Evolutionary conservation across 371 early-diverging fungal genomes (phyloP).

Genomic region (Saksenaea oblongispora): DNA sequence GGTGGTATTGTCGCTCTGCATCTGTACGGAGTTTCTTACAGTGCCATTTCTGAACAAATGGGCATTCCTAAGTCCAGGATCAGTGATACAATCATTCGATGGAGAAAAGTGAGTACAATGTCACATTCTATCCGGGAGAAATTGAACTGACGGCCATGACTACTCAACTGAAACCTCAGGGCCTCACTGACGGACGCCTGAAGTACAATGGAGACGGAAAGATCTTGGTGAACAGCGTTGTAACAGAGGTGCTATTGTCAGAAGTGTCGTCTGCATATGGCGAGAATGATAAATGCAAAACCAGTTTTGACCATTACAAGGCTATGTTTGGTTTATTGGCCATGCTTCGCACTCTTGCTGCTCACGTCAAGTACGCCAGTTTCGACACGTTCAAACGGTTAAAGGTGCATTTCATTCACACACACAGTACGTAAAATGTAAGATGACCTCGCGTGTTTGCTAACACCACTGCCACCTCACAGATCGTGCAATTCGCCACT

Average conservation of each 20-base stretch:
- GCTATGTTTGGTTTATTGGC: conserved; percentile 33
- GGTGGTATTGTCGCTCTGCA: no score
- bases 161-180: no score
- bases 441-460: conserved; percentile 19
- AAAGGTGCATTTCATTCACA: conserved; percentile 29
- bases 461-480: conserved; percentile 19
- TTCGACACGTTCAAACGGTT: conserved; percentile 26
- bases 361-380: conserved; percentile 21
- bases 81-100: no score
- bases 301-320: conserved; percentile 25
- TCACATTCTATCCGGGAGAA: no score
- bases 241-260: conserved; percentile 20
- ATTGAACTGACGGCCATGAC: no score
- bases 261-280: conserved; percentile 20
- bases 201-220: no score
- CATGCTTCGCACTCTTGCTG: conserved; percentile 32
- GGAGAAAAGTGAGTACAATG: no score
- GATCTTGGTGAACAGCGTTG: no score
- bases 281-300: conserved; percentile 17
- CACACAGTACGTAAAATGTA: conserved; percentile 28
- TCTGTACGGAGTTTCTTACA: no score
- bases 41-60: no score
- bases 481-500: conserved; percentile 27
- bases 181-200: no score
- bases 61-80: no score